Base-by-base conservation (phyloP, 768 basidiomycete genomes). In the Suillus bovinus region DNA sequence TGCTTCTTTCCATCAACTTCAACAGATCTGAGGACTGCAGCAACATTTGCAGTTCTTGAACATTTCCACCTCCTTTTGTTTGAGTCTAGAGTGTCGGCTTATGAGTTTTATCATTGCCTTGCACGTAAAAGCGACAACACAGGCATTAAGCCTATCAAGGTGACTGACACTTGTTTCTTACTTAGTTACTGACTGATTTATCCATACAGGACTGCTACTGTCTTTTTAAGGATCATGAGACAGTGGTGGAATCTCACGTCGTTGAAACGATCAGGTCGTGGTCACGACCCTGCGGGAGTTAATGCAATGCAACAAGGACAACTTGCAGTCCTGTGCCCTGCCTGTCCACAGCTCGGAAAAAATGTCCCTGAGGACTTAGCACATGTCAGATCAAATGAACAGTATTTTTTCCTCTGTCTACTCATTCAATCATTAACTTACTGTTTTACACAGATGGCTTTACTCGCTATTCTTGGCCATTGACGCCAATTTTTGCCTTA, bases 261-360 rank as follows among this genome's bases (percentile, higher is more conserved):
- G 49, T 54, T 65, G 16, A 66, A 64, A 42, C 59, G 61, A 9
- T 60, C 66, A 14, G 69, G 63, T 13, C 24, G 63, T 9, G 66
- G 60, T 14, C 56, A 67, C 24, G 58, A 63, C 27, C 47, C 49
- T 17, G 47, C 11, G 6, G 62, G 62, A 16, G 24, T 56, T 4
- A 36, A n/a, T 24, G 22, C 27, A 4, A 67, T 61, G 4, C 39
- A 58, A 29, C 60, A 60, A 16, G 74, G 78, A 0, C 69, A 71
- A 61, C 66, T 70, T 10, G 72, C 72, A 0, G 62, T 77, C 1
- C 59, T 63, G 5, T 79, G 77, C 56, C 74, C 74, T 4, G 74
- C 75, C 4, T 80, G 78, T 61, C 79, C 77, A 1, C 71, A 72
- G 0, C 73, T 72, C 0, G 71, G 64, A 0, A 64, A 70, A 0